A percentile compares a stretch with the other conserved stretches of the same genome.
Evolutionary conservation across 805 yeast species (phyloP).

Genomic region (Ogataea paradorogensis): DNA sequence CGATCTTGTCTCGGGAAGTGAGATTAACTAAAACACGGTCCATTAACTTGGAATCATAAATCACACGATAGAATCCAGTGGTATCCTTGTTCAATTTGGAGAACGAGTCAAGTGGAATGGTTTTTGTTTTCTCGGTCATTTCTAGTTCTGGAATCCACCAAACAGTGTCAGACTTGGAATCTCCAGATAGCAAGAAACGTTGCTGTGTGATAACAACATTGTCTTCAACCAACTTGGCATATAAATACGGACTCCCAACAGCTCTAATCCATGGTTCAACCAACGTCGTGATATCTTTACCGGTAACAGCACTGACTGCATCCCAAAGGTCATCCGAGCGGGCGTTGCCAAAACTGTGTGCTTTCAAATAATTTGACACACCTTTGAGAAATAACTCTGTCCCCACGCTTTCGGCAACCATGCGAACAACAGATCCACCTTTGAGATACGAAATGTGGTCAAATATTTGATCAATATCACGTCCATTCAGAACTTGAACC

Average conservation of each 20-base stretch:
- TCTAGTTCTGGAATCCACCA: conserved; percentile 58
- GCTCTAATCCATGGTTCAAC: conserved; percentile 73
- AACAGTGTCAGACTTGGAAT: conserved; percentile 45
- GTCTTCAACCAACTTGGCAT: conserved; percentile 41
- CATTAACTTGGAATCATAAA: conserved; percentile 44
- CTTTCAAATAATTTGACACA: conserved; percentile 63
- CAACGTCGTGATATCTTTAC: conserved; percentile 53
- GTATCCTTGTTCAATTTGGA: conserved; percentile 51
- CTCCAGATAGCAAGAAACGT: conserved; percentile 63
- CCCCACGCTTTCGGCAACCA: conserved; percentile 73
- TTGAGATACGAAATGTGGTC: conserved; percentile 79
- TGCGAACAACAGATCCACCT: conserved; percentile 75
- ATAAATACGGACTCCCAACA: conserved; percentile 70
- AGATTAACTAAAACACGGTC: conserved; percentile 40
- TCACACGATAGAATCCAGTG: conserved; percentile 52
- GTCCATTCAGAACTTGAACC: conserved; percentile 75
- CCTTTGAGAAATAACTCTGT: conserved; percentile 68
- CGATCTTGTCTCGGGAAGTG: conserved; percentile 49
- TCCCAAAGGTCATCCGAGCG: conserved; percentile 72
- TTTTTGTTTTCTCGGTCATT: conserved; percentile 17
- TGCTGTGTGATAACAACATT: conserved; percentile 48
- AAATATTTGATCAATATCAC: conserved; percentile 77
- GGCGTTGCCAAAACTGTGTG: conserved; percentile 66
- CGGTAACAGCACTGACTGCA: conserved; percentile 60
- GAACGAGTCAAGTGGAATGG: conserved; percentile 18